These are phyloP conservation scores for Polyporus tsugae DNA, from an alignment of 1,284 basidiomycete species.

Conservation along the genomic window DNA sequence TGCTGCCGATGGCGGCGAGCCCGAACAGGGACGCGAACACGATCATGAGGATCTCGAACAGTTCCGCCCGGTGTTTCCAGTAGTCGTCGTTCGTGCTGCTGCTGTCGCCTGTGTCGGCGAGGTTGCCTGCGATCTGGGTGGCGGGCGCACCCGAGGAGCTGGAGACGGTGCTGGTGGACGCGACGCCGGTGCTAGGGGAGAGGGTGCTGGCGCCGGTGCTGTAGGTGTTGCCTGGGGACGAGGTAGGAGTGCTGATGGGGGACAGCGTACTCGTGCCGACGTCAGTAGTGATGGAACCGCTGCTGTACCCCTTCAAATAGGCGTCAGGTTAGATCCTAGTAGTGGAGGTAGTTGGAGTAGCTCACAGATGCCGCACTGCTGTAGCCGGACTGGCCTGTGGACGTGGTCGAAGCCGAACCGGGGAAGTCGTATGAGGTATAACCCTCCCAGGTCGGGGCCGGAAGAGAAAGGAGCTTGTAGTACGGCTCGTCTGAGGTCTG, in stretches of 20 bases:
- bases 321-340: background rate
- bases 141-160: slow-evolving; percentile 16
- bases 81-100: slow-evolving; percentile 24
- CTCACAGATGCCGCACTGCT: background rate
- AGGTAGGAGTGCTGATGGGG: background rate
- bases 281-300: background rate
- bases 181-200: background rate
- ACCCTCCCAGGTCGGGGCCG: slow-evolving; percentile 2
- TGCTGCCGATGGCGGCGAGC: slow-evolving; percentile 27
- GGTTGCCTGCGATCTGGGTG: slow-evolving; percentile 27
- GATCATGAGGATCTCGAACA: slow-evolving; percentile 39
- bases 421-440: slow-evolving; percentile 7
- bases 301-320: background rate
- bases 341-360: background rate
- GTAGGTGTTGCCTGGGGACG: background rate
- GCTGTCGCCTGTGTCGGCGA: slow-evolving; percentile 29
- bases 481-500: slow-evolving; percentile 24
- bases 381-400: background rate
- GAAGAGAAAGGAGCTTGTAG: slow-evolving; percentile 29
- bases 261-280: background rate
- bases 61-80: slow-evolving; percentile 33
- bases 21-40: slow-evolving; percentile 31
- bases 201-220: background rate
- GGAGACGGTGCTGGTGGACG: slow-evolving; percentile 12
- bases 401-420: background rate